Conservation (phyloP, 2,329 filamentous ascomycete genomes). For the Cercospora citrullina region DNA sequence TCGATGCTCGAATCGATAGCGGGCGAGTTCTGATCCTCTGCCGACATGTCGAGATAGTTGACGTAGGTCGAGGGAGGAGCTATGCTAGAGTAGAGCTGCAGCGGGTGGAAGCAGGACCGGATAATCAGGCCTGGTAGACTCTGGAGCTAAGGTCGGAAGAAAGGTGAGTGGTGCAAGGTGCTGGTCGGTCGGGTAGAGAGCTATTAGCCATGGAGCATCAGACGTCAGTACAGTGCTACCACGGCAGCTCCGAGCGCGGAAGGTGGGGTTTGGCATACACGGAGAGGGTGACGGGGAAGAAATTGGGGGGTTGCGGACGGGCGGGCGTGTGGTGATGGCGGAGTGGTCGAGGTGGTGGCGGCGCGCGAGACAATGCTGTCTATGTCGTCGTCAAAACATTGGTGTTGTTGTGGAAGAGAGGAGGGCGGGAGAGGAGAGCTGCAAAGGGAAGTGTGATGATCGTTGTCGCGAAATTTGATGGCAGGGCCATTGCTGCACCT, state of each 20-base stretch:
- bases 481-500: conserved; percentile 1
- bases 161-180: conserved; percentile 12
- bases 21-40: conserved; percentile 32
- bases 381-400: conserved; percentile 20
- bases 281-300: conserved; percentile 11
- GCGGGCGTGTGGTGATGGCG: conserved; percentile 6
- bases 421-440: not conserved
- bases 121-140: conserved; percentile 9
- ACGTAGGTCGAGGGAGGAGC: not conserved
- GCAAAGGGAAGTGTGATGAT: not conserved
- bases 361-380: conserved; percentile 18
- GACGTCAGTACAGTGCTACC: conserved; percentile 13
- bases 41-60: conserved; percentile 30
- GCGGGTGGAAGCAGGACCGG: conserved; percentile 12
- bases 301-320: conserved; percentile 7
- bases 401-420: conserved; percentile 4
- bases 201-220: conserved; percentile 6
- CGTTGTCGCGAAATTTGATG: conserved; percentile 4
- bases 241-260: conserved; percentile 8
- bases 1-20: conserved; percentile 36
- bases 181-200: conserved; percentile 9
- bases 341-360: conserved; percentile 6
- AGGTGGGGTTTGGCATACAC: conserved; percentile 18
- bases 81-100: conserved; percentile 5
- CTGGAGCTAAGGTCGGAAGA: conserved; percentile 13